A percentile compares a stretch with the other conserved stretches of the same genome.
Conservation (phyloP, 768 basidiomycete genomes). For the Boletellus sp. region DNA sequence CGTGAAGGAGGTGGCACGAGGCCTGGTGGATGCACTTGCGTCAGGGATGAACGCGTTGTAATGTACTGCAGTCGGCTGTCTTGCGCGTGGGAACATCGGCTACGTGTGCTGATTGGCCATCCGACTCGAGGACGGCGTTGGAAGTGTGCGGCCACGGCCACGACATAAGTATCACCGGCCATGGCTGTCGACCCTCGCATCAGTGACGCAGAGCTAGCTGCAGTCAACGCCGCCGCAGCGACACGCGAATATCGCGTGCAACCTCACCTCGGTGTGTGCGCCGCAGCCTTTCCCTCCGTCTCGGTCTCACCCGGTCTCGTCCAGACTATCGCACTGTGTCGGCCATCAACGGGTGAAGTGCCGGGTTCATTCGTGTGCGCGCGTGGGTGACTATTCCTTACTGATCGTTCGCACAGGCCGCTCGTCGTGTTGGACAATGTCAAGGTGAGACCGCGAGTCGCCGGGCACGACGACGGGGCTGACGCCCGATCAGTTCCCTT, state of each 20-base stretch:
- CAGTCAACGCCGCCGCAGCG: constrained; percentile 85
- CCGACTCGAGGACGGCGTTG: constrained; percentile 1
- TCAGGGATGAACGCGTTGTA: constrained; percentile 28
- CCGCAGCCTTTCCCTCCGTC: not conserved
- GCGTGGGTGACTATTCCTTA: no score
- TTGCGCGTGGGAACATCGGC: constrained; percentile 24
- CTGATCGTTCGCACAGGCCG: constrained; percentile 51
- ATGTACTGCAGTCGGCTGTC: constrained; percentile 4
- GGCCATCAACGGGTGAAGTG: constrained; percentile 91
- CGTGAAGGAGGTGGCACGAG: constrained; percentile 40
- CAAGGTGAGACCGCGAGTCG: constrained; percentile 56
- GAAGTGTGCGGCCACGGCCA: constrained; percentile 4
- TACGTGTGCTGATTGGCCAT: constrained; percentile 1
- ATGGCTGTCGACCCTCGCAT: constrained; percentile 54
- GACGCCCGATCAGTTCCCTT: constrained; percentile 66
- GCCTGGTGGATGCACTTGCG: constrained; percentile 39
- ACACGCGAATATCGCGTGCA: constrained; percentile 85
- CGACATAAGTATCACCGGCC: constrained; percentile 10
- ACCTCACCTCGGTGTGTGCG: constrained; percentile 72
- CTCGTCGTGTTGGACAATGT: constrained; percentile 97
- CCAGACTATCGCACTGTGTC: constrained; percentile 97
- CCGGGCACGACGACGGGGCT: constrained; percentile 8
- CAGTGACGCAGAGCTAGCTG: constrained; percentile 68
- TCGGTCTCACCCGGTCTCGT: constrained; percentile 12
- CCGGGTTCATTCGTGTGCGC: not conserved